phyloP scores from a whole-genome alignment of 2,329 filamentous ascomycete genomes.

The Xylaria sp. region DNA sequence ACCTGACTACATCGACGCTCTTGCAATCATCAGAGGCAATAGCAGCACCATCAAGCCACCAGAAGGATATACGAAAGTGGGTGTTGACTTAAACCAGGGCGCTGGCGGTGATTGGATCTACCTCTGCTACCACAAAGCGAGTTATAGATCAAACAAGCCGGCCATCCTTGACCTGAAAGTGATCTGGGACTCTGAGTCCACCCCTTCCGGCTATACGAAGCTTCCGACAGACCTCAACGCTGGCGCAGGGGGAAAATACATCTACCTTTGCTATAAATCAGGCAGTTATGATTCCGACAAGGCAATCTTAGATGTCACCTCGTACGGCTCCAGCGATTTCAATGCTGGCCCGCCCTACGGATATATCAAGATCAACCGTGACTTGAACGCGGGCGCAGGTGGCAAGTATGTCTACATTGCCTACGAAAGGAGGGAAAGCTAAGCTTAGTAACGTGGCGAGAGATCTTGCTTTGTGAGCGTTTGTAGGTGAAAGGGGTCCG shows the following conservation, averaged over 20 bases:
- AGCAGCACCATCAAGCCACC: too few relatives aligned
- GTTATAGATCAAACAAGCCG: neutral
- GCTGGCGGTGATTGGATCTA: neutral
- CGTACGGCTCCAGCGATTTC: neutral
- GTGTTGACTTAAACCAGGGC: neutral
- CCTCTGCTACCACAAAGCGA: neutral
- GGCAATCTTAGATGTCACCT: neutral
- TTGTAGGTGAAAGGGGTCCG: too few relatives aligned
- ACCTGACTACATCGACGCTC: neutral
- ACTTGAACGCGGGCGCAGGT: too few relatives aligned
- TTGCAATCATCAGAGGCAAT: neutral
- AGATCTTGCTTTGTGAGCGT: too few relatives aligned
- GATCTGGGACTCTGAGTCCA: too few relatives aligned
- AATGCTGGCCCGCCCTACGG: neutral
- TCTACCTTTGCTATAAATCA: neutral
- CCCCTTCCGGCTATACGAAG: neutral
- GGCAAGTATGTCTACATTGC: too few relatives aligned
- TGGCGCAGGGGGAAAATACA: neutral
- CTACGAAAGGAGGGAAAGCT: too few relatives aligned
- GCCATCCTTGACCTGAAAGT: neutral
- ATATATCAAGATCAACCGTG: neutral
- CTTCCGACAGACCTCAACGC: neutral
- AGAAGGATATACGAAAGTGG: neutral
- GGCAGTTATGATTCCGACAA: neutral
- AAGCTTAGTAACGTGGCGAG: too few relatives aligned